Conservation (phyloP, 257 asterid species). For the Gynochthodes officinalis region DNA sequence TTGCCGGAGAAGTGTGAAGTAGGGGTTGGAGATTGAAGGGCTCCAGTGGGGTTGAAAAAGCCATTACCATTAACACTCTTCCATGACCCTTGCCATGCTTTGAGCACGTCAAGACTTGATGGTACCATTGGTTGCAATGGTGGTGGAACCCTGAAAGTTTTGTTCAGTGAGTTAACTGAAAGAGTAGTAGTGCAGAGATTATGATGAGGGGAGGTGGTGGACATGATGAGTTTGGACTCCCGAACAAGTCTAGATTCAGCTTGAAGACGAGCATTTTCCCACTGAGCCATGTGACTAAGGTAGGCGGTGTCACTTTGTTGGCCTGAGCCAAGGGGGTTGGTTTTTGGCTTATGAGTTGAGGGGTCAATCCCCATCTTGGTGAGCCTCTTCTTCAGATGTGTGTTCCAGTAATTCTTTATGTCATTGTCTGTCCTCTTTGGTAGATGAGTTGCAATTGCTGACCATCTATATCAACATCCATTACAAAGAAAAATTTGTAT, state of each 20-base stretch:
- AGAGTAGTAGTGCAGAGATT: too few species aligned
- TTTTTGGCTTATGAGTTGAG: conserved; percentile 25
- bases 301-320: conserved; percentile 18
- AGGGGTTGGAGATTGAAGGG: conserved; percentile 4
- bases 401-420: conserved; percentile 33
- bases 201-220: not conserved
- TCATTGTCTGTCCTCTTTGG: conserved; percentile 38
- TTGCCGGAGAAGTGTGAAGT: not conserved
- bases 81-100: conserved; percentile 12
- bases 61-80: not conserved
- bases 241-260: conserved; percentile 27
- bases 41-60: not conserved
- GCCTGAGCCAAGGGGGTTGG: conserved; percentile 1
- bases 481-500: too few species aligned
- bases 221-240: not conserved
- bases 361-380: conserved; percentile 33
- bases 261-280: conserved; percentile 37
- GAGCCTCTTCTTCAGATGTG: conserved; percentile 25
- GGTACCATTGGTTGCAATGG: conserved; percentile 2
- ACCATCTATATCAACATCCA: conserved; percentile 26
- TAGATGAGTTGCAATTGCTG: conserved; percentile 26
- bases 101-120: conserved; percentile 5
- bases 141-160: not conserved
- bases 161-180: not conserved
- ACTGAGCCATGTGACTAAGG: conserved; percentile 37